Percentiles rank a stretch among this genome's conserved stretches.
Evolutionary conservation across 2,329 filamentous ascomycete genomes (phyloP).

Genomic region (Talaromyces sp.): DNA sequence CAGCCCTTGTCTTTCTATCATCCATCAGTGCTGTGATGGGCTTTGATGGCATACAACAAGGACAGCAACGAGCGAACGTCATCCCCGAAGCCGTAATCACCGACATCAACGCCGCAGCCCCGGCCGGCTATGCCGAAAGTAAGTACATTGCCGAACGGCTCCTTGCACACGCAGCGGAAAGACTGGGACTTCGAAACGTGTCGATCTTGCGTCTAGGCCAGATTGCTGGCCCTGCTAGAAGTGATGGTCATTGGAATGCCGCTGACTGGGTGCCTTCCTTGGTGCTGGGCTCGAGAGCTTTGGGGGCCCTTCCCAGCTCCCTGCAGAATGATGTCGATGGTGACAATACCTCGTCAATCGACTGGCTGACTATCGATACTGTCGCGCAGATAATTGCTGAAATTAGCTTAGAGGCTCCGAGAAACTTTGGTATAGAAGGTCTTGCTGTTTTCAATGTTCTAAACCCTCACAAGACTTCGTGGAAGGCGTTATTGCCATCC

Average conservation of each 20-base stretch:
- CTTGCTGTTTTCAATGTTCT: neutral
- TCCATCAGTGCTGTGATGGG: conserved; percentile 22
- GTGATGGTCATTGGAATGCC: conserved; percentile 34
- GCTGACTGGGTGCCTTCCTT: conserved; percentile 43
- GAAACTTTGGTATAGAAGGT: neutral
- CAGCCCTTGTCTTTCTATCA: conserved; percentile 26
- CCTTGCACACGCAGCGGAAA: conserved; percentile 19
- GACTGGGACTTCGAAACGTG: conserved; percentile 10
- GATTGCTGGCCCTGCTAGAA: conserved; percentile 22
- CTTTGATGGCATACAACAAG: neutral
- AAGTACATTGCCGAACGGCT: conserved; percentile 29
- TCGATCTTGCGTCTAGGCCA: conserved; percentile 26
- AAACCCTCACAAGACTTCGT: neutral
- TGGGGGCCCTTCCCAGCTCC: conserved; percentile 34
- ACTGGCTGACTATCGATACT: conserved; percentile 45
- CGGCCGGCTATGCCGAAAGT: conserved; percentile 27
- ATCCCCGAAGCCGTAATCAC: conserved; percentile 19
- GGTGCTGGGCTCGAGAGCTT: conserved; percentile 34
- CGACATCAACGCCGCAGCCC: neutral
- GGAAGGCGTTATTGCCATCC: neutral
- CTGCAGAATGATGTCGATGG: conserved; percentile 24
- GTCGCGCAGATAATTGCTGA: conserved; percentile 35
- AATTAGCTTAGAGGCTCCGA: neutral
- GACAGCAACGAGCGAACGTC: neutral
- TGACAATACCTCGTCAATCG: conserved; percentile 25